Base-by-base conservation (phyloP, 257 asterid genomes). In the Leptodermis oblonga region DNA sequence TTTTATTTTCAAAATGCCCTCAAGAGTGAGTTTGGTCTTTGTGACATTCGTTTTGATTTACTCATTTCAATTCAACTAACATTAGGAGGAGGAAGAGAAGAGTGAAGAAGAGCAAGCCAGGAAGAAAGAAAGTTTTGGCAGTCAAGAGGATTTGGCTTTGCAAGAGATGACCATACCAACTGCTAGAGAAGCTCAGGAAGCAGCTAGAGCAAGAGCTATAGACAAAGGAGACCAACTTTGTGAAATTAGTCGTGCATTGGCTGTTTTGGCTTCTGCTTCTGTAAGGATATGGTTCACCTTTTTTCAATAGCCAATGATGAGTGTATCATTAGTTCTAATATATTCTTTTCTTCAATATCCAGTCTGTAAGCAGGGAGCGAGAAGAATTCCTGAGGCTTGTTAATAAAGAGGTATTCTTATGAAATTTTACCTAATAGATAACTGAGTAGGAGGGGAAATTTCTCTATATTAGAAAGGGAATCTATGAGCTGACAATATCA, bases 301-400 rank as follows among this genome's bases (percentile, higher is more conserved):
- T 65, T 4, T 61, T 67, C 70, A 59, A 70, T 63, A 74, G 65
- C 68, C 67, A 20, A 37, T 26, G 28, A 10, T 76, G 74, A n/a
- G 18, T 7, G 65, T 60, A 54, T 60, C 45, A 58, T 39, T 63
- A 15, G 55, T 31, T 64, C 79, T 63, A 31, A 59, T 45, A 68
- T 60, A 51, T 67, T 26, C 58, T 56, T 60, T 64, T 30, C 61
- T 75, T 54, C 62, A 23, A 63, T 74, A 53, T 58, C 65, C 90
- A 91, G 95, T 89, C 96, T 17, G 93, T 91, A 83, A 87, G 95
- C 87, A 85, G 85, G 71, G 96, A 89, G 85, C 90, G 95, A 37
- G 95, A 89, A 77, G 92, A 84, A 77, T 91, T 91, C 78, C 73
- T 91, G 78, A 89, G 92, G 76, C 96, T 91, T 70, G 96, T 91